Evolutionary conservation across 495 filamentous ascomycete genomes (phyloP).

Genomic region (Neurospora cerealis): DNA sequence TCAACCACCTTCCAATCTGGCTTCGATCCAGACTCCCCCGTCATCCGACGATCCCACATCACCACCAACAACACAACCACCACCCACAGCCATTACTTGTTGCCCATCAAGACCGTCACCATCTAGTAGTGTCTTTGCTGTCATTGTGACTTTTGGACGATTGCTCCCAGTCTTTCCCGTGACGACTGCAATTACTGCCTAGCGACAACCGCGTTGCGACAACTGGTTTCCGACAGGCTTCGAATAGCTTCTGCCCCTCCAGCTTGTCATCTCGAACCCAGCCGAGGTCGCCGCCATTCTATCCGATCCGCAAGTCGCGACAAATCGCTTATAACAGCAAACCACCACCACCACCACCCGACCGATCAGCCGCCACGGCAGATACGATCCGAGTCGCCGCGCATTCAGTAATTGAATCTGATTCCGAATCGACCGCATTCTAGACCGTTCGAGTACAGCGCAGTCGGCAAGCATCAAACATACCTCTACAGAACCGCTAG

Average conservation of each 20-base stretch:
- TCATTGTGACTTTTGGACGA: conserved; percentile 12
- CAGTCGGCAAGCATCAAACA: neutral
- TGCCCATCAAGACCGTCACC: conserved; percentile 17
- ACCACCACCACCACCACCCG: neutral
- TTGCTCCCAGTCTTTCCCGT: conserved; percentile 5
- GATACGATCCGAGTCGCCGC: neutral
- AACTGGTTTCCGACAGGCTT: neutral
- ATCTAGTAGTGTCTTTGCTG: neutral
- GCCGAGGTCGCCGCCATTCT: neutral
- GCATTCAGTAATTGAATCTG: neutral
- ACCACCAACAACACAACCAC: conserved; percentile 13
- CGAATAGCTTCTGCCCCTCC: neutral
- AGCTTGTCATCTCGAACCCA: neutral
- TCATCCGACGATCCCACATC: conserved; percentile 5
- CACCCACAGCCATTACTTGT: conserved; percentile 12
- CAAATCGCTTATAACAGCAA: neutral
- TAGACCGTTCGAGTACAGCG: neutral
- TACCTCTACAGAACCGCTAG: neutral
- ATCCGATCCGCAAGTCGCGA: neutral
- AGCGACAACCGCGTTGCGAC: conserved; percentile 1
- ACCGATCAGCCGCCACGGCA: neutral
- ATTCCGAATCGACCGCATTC: neutral
- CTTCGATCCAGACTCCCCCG: neutral
- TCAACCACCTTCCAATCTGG: neutral
- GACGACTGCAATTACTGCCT: conserved; percentile 7